Conservation (phyloP, 768 basidiomycete species). For the Podaxis sp. region DNA sequence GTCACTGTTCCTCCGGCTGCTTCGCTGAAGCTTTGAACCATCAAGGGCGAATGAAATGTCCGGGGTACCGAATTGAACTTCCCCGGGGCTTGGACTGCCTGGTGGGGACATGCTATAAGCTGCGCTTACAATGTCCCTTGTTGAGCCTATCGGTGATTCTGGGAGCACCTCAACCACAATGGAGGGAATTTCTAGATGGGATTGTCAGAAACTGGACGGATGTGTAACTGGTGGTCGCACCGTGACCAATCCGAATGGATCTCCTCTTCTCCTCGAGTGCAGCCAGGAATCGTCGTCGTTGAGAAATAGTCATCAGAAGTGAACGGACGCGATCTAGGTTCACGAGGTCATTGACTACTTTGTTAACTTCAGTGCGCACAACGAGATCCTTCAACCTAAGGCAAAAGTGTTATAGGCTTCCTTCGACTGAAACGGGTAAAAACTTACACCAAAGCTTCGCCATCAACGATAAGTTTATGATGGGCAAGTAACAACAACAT, state of each 20-base stretch:
- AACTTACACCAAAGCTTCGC: conserved; percentile 81
- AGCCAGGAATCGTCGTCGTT: conserved; percentile 63
- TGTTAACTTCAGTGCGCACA: conserved; percentile 67
- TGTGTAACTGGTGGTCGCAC: conserved; percentile 21
- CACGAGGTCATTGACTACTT: conserved; percentile 77
- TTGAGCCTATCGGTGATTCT: conserved; percentile 45
- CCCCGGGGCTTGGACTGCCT: conserved; percentile 34
- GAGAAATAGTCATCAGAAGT: conserved; percentile 69
- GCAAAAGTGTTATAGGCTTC: not conserved
- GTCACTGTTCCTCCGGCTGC: conserved; percentile 51
- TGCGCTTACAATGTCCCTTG: conserved; percentile 52
- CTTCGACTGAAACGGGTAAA: not conserved
- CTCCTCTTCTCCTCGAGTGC: conserved; percentile 36
- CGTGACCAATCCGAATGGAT: conserved; percentile 34
- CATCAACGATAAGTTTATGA: conserved; percentile 87
- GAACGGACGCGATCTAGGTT: conserved; percentile 84
- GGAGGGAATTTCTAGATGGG: conserved; percentile 54
- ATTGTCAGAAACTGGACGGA: not conserved
- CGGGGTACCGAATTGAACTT: conserved; percentile 31
- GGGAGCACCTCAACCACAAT: conserved; percentile 64
- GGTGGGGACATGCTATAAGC: conserved; percentile 29
- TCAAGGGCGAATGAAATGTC: conserved; percentile 47
- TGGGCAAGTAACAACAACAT: conserved; percentile 88
- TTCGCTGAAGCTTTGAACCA: conserved; percentile 47
- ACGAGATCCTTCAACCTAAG: conserved; percentile 78